phyloP scores from a whole-genome alignment of 202 grass and related monocot species.

The Cymbopogon flexuosus region DNA sequence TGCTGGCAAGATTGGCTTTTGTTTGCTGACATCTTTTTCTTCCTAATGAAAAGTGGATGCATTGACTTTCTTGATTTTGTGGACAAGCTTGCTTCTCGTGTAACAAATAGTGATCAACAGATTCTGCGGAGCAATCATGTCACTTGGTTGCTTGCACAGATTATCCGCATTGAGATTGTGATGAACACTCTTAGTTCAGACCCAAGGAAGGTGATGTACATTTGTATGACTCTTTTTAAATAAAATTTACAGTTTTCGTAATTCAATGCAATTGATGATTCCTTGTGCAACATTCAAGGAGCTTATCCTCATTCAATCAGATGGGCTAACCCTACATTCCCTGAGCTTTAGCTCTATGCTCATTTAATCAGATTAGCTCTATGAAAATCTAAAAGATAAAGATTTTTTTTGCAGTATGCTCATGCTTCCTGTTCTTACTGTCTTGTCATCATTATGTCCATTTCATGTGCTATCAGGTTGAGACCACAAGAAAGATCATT shows the following conservation, averaged over 20 bases:
- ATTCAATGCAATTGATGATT: conserved; percentile 7
- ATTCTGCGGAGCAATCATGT: conserved; percentile 93
- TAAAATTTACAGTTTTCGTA: not conserved
- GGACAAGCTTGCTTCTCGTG: conserved; percentile 80
- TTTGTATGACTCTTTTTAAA: conserved; percentile 2
- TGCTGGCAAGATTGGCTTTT: conserved; percentile 98
- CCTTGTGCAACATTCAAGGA: conserved; percentile 10
- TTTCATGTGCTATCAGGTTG: conserved; percentile 60
- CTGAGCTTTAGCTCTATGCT: not conserved
- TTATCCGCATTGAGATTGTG: conserved; percentile 93
- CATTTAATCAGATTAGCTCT: conserved; percentile 20
- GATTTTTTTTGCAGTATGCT: not conserved
- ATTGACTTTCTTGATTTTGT: conserved; percentile 99
- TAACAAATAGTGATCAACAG: conserved; percentile 69
- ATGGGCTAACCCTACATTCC: not conserved
- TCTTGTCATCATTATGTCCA: not conserved
- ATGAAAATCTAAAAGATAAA: conserved; percentile 13
- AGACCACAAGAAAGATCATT: conserved; percentile 95
- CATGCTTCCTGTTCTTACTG: conserved; percentile 9
- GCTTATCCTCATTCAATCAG: conserved; percentile 13
- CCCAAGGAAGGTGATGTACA: conserved; percentile 63
- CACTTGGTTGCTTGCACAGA: conserved; percentile 92
- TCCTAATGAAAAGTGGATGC: conserved; percentile 96
- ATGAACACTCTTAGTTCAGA: conserved; percentile 82
- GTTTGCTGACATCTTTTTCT: conserved; percentile 97